These are phyloP conservation scores for Fusarium pininemorale DNA, from an alignment of 2,329 filamentous ascomycete genomes.

Conservation along the genomic window DNA sequence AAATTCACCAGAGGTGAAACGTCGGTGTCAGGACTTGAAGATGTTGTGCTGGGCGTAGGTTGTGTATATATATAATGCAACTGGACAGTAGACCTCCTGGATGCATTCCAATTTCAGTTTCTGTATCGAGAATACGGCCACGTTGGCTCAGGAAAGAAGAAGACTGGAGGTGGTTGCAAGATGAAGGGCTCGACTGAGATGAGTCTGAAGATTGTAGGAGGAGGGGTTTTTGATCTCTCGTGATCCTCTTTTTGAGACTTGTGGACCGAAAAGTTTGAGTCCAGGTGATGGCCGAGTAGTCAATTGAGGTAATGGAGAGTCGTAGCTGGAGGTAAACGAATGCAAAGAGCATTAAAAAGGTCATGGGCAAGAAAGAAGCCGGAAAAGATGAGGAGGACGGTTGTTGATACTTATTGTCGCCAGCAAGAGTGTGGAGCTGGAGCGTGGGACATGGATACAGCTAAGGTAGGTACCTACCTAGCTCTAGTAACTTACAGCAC, in stretches of 20 bases:
- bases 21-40: conserved; percentile 7
- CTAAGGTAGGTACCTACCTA: conserved; percentile 9
- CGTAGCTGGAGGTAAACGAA: conserved; percentile 3
- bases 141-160: conserved; percentile 2
- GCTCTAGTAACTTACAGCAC: conserved; percentile 10
- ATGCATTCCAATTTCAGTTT: not conserved
- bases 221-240: conserved; percentile 31
- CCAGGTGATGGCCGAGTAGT: not conserved
- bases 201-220: conserved; percentile 26
- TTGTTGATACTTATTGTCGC: conserved; percentile 45
- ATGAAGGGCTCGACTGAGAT: conserved; percentile 26
- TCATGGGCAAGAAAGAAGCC: conserved; percentile 35
- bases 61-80: not conserved
- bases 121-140: not conserved
- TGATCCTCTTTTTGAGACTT: not conserved
- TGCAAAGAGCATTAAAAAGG: conserved; percentile 22
- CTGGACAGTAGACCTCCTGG: not conserved
- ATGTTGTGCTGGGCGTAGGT: not conserved
- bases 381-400: conserved; percentile 41
- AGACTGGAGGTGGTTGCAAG: conserved; percentile 20
- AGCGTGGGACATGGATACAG: conserved; percentile 32
- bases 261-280: not conserved
- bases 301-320: not conserved
- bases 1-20: not conserved
- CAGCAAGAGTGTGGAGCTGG: conserved; percentile 42